Percentiles rank a stretch among this genome's conserved stretches.
These are phyloP conservation scores for Syzygium malaccense DNA, from an alignment of 441 rosid species.

Conservation along the genomic window DNA sequence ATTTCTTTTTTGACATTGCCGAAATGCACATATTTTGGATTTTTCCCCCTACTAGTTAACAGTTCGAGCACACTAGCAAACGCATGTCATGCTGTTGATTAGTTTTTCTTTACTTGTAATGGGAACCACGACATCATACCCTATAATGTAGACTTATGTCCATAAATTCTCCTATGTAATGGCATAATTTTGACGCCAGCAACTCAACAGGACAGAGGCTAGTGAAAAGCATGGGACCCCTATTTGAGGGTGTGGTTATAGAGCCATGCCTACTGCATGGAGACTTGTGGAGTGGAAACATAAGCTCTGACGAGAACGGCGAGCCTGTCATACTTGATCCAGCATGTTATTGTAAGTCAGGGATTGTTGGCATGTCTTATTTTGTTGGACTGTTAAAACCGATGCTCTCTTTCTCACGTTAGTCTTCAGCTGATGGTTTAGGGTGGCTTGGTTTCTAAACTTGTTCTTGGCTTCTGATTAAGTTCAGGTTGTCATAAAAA, in stretches of 20 bases:
- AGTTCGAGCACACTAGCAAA: neutral
- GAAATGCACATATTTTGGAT: neutral
- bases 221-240: conserved; percentile 64
- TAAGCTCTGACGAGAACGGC: conserved; percentile 61
- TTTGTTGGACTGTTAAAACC: neutral
- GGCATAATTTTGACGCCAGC: neutral
- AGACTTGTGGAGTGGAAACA: conserved; percentile 95
- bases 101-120: neutral
- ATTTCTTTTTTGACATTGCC: neutral
- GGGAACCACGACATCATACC: neutral
- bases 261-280: conserved; percentile 95
- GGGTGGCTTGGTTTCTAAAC: neutral
- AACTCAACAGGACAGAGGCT: conserved; percentile 52
- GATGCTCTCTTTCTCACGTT: neutral
- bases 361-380: neutral
- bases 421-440: neutral
- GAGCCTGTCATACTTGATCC: conserved; percentile 92
- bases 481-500: neutral
- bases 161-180: neutral
- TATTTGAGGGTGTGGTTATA: conserved; percentile 49
- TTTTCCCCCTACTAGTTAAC: neutral
- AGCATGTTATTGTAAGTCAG: conserved; percentile 80
- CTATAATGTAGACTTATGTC: neutral
- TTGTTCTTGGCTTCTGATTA: neutral
- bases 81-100: neutral